Conservation (phyloP, 352 stramenopile genomes). For the Plasmopara muralis region DNA sequence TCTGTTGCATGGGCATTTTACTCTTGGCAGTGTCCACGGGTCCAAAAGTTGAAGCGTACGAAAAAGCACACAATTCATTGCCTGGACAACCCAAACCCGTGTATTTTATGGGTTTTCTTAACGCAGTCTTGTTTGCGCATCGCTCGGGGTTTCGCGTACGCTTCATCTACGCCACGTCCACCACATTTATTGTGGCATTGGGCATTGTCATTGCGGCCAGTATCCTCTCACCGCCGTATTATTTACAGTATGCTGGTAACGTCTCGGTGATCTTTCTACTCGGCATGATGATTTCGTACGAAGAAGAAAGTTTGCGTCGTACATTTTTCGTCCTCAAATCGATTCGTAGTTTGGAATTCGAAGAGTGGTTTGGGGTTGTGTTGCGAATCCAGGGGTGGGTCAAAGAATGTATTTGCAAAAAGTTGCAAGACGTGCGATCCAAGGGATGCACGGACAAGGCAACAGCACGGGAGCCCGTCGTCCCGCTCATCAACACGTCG, state of each 20-base stretch:
- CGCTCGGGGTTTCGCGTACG: slow-evolving; percentile 71
- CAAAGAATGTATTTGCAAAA: slow-evolving; percentile 55
- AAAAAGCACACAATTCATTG: slow-evolving; percentile 10
- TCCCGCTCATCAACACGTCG: slow-evolving; percentile 60
- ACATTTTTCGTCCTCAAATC: slow-evolving; percentile 81
- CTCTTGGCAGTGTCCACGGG: slow-evolving; percentile 55
- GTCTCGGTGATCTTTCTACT: slow-evolving; percentile 60
- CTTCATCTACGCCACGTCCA: slow-evolving; percentile 75
- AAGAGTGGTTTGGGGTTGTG: slow-evolving; percentile 73
- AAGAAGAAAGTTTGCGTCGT: slow-evolving; percentile 70
- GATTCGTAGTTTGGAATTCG: slow-evolving; percentile 73
- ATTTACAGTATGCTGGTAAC: slow-evolving; percentile 66
- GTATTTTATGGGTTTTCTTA: slow-evolving; percentile 82
- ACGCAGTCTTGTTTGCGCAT: slow-evolving; percentile 70
- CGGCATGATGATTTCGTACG: slow-evolving; percentile 83
- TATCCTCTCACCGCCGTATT: slow-evolving; percentile 43
- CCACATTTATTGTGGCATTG: slow-evolving; percentile 53
- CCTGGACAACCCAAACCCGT: slow-evolving; percentile 58
- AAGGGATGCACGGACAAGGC: slow-evolving; percentile 35
- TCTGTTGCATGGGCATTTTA: slow-evolving; percentile 65
- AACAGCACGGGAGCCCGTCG: slow-evolving; percentile 6
- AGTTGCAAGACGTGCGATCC: slow-evolving; percentile 42
- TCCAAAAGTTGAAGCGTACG: slow-evolving; percentile 22
- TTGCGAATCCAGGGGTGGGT: slow-evolving; percentile 71
- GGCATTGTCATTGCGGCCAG: slow-evolving; percentile 61